These are phyloP conservation scores for Pseudotulostoma volvatum DNA, from an alignment of 495 filamentous ascomycete genomes.

Conservation along the genomic window DNA sequence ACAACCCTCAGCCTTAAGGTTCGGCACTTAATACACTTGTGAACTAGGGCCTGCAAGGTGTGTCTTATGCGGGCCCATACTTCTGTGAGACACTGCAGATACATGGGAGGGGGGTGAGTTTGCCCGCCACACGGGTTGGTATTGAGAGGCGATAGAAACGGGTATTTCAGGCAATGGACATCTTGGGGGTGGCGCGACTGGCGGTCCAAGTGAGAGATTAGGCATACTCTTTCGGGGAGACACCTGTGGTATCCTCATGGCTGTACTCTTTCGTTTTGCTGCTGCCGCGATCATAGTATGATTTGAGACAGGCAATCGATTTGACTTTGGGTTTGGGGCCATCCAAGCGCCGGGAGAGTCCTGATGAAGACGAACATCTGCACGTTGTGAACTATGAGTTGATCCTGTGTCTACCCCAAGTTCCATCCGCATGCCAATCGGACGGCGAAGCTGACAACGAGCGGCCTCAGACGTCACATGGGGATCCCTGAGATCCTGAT, in stretches of 20 bases:
- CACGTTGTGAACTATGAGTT: not conserved
- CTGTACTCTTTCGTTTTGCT: not conserved
- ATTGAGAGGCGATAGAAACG: not conserved
- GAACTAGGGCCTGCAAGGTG: not conserved
- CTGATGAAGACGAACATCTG: not conserved
- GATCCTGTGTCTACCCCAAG: not conserved
- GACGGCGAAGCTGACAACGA: not conserved
- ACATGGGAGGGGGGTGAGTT: slow-evolving; percentile 2
- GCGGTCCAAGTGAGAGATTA: slow-evolving; percentile 1
- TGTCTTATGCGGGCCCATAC: not conserved
- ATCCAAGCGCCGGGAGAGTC: not conserved
- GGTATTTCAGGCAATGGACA: slow-evolving; percentile 2
- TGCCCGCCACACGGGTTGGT: not conserved
- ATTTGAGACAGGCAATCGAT: not conserved
- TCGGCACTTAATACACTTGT: not conserved
- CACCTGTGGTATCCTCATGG: not conserved
- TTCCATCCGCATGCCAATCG: not conserved
- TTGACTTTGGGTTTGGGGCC: not conserved
- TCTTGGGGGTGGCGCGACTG: slow-evolving; percentile 3
- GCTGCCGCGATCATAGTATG: not conserved
- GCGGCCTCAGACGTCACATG: not conserved
- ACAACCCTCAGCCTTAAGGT: slow-evolving; percentile 2
- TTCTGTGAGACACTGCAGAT: not conserved
- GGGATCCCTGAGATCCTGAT: too few relatives aligned
- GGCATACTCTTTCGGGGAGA: slow-evolving; percentile 4